Conservation (phyloP, 306 rosid genomes). For the Senna tora region DNA sequence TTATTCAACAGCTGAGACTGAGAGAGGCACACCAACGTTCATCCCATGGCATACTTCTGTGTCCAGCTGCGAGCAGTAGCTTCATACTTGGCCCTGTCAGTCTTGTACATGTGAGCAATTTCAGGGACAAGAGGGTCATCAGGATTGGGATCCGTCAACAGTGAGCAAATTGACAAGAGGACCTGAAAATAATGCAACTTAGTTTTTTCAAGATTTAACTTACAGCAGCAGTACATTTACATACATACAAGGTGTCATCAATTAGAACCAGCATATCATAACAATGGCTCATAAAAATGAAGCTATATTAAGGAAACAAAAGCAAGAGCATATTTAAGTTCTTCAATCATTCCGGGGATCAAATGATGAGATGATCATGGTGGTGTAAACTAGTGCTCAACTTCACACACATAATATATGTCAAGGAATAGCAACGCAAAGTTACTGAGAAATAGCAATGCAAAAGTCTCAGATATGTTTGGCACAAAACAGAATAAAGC, state of each 20-base stretch:
- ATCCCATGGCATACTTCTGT: constrained; percentile 89
- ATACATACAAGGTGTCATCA: background rate
- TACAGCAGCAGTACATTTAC: background rate
- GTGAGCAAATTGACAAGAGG: constrained; percentile 81
- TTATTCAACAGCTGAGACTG: constrained; percentile 30
- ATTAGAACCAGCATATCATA: background rate
- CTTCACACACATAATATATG: background rate
- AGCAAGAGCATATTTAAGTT: background rate
- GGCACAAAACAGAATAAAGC: too few relatives aligned
- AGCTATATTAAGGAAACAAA: constrained; percentile 5
- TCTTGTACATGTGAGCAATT: constrained; percentile 94
- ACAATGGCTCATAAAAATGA: background rate
- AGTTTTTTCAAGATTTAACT: constrained; percentile 23
- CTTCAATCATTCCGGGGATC: background rate
- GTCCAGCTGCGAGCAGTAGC: constrained; percentile 98
- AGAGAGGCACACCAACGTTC: constrained; percentile 25
- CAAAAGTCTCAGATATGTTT: background rate
- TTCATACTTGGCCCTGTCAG: constrained; percentile 78
- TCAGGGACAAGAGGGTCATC: constrained; percentile 91
- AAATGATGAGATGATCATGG: constrained; percentile 7
- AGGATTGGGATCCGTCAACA: constrained; percentile 87
- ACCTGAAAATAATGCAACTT: constrained; percentile 55
- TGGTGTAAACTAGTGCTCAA: background rate
- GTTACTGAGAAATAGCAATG: background rate
- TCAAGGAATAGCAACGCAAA: background rate